A percentile compares a stretch with the other conserved stretches of the same genome.
Conservation (phyloP, 352 stramenopile genomes). For the Pythium dissotocum region DNA sequence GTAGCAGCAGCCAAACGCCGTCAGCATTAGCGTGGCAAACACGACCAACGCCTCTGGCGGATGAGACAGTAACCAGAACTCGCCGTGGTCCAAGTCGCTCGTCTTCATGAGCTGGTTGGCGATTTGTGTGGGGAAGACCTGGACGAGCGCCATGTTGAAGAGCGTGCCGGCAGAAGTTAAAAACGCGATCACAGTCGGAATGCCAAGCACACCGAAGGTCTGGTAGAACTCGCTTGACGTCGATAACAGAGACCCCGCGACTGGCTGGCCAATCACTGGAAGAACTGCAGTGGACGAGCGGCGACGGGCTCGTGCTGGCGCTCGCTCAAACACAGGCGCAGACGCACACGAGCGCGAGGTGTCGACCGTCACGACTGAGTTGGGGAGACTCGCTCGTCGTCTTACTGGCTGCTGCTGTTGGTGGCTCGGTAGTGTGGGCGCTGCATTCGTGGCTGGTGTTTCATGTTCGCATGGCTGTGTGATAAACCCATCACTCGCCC, state of each 20-base stretch:
- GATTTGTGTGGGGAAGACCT: constrained; percentile 22
- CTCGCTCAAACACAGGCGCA: background rate
- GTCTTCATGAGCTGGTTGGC: constrained; percentile 32
- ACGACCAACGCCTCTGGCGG: background rate
- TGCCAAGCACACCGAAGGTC: constrained; percentile 13
- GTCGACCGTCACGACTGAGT: background rate
- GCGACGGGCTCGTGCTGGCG: no score
- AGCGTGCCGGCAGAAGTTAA: constrained; percentile 3
- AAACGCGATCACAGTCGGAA: constrained; percentile 19
- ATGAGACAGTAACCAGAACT: constrained; percentile 28
- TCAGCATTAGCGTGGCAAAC: constrained; percentile 10
- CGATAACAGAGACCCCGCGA: background rate
- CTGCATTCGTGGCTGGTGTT: background rate
- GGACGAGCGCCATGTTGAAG: constrained; percentile 19
- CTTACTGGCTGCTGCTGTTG: background rate
- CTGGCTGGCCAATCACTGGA: background rate
- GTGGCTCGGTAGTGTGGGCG: no score
- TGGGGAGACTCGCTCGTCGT: background rate
- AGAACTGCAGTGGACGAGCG: background rate
- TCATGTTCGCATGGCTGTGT: background rate
- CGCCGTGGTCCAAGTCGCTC: constrained; percentile 13
- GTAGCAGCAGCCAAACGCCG: constrained; percentile 13
- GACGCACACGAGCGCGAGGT: no score
- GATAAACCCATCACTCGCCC: no score
- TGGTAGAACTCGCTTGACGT: background rate